Percentiles rank a stretch among this genome's conserved stretches.
phyloP scores from a whole-genome alignment of 495 filamentous ascomycete genomes.

The Parathielavia appendiculata region DNA sequence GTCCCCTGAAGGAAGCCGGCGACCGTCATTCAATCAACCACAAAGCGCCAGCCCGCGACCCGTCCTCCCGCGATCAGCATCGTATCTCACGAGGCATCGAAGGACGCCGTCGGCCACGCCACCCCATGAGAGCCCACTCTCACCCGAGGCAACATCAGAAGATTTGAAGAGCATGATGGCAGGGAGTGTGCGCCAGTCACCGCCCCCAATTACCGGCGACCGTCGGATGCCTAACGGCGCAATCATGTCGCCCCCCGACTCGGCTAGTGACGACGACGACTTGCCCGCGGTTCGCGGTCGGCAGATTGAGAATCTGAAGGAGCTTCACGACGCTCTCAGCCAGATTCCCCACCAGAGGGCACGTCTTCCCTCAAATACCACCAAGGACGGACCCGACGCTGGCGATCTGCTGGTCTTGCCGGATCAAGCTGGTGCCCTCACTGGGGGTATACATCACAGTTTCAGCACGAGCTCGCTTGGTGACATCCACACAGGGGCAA shows the following conservation, averaged over 20 bases:
- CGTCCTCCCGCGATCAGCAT: constrained; percentile 64
- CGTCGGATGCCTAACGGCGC: constrained; percentile 68
- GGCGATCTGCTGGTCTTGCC: constrained; percentile 36
- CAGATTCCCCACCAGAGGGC: constrained; percentile 65
- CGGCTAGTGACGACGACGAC: constrained; percentile 80
- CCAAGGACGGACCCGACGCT: constrained; percentile 11
- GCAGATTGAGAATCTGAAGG: constrained; percentile 60
- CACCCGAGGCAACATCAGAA: constrained; percentile 45
- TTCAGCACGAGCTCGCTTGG: constrained; percentile 34
- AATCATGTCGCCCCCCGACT: constrained; percentile 84
- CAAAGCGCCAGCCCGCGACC: constrained; percentile 44
- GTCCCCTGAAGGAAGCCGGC: constrained; percentile 57
- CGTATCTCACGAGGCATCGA: constrained; percentile 61
- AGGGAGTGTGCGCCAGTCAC: constrained; percentile 67
- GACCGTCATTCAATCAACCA: constrained; percentile 48
- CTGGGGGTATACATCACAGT: constrained; percentile 35
- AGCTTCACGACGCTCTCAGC: constrained; percentile 77
- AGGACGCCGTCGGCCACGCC: constrained; percentile 43
- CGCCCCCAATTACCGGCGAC: constrained; percentile 66
- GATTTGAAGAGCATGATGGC: constrained; percentile 44
- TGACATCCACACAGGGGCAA: constrained; percentile 29
- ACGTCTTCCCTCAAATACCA: constrained; percentile 52
- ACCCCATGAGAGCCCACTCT: constrained; percentile 33
- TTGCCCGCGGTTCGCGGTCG: constrained; percentile 43
- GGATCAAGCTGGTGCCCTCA: constrained; percentile 31